Percentiles rank a stretch among this genome's conserved stretches.
phyloP scores from a whole-genome alignment of 2,329 filamentous ascomycete species.

The Colletotrichum cereale region DNA sequence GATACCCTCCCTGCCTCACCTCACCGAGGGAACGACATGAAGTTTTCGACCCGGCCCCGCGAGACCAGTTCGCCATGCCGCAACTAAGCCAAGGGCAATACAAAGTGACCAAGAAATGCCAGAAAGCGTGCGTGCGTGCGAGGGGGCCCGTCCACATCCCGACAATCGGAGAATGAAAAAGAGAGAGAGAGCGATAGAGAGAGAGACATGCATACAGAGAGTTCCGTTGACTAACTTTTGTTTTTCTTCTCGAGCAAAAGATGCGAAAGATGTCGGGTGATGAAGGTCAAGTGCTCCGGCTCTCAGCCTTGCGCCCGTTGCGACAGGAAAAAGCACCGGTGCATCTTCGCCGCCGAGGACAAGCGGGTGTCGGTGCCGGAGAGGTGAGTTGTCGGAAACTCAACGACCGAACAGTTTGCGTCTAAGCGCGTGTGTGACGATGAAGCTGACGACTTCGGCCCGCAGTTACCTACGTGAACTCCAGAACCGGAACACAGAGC shows the following conservation, averaged over 20 bases:
- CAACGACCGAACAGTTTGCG: background rate
- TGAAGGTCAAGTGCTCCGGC: conserved; percentile 45
- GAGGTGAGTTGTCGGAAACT: conserved; percentile 37
- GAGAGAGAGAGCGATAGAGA: too few relatives aligned
- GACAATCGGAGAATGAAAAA: background rate
- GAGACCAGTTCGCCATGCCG: conserved; percentile 32
- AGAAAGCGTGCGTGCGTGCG: conserved; percentile 39
- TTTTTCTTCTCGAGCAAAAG: conserved; percentile 43
- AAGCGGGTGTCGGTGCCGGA: conserved; percentile 43
- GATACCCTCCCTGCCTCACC: background rate
- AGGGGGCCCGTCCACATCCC: background rate
- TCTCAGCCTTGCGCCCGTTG: conserved; percentile 43
- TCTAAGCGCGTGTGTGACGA: background rate
- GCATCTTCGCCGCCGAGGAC: conserved; percentile 42
- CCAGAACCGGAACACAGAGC: conserved; percentile 35
- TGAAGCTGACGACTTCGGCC: conserved; percentile 10
- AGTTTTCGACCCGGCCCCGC: conserved; percentile 1
- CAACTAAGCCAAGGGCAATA: conserved; percentile 39
- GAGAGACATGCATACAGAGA: too few relatives aligned
- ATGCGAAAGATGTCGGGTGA: conserved; percentile 43
- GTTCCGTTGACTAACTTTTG: conserved; percentile 12
- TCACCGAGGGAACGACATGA: conserved; percentile 18
- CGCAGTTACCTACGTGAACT: conserved; percentile 39
- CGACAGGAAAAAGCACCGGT: conserved; percentile 42
- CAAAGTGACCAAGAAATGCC: conserved; percentile 42